Evolutionary conservation across 768 basidiomycete genomes (phyloP), one percentile per base, ranked within the genome.

Genomic region (Leccinum variicolor): DNA sequence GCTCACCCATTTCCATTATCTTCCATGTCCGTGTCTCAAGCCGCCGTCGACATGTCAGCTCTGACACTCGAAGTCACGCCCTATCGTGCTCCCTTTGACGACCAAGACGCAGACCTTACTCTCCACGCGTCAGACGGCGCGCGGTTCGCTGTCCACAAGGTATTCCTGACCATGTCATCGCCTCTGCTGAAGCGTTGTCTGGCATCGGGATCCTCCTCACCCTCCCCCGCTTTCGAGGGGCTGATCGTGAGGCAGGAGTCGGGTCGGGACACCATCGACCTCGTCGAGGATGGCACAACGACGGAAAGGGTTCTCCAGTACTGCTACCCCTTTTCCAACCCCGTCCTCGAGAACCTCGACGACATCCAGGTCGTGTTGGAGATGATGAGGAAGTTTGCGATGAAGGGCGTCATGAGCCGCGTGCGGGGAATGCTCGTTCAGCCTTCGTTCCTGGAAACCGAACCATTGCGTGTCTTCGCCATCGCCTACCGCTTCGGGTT

Each of bases 71-170:
- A 72, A 56, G 59, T 66, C 54, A 36, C 61, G 3, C 62, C 68
- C 0, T 69, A 58, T 55, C 58, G 63, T 23, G 62, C 80, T 57
- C 69, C 71, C 28, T 76, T 81, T 70, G 66, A 79, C 60, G 71
- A 74, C 48, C 64, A 51, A 23, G 72, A 76, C 25, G 77, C 76
- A 9, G 78, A 81, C 59, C 63, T 80, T 54, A 69, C 77, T 47
- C 66, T 82, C 34, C 73, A 74, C 36, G 75, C 78, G 8, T 63
- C 69, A 2, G 79, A 83, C 54, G 74, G 72, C 9, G 71, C 74
- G 3, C 61, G 71, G 9, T 82, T 83, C 62, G 76, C 74, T 33
- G 69, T 82, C 34, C 75, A 78, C 63, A 76, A 73, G 47, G 57
- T 76, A 46, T 73, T 78, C 34, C 61, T 84, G 36, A 70, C 72